A percentile compares a stretch with the other conserved stretches of the same genome.
phyloP scores from a whole-genome alignment of 139 green algal genomes.

The Penium margaritaceum region DNA sequence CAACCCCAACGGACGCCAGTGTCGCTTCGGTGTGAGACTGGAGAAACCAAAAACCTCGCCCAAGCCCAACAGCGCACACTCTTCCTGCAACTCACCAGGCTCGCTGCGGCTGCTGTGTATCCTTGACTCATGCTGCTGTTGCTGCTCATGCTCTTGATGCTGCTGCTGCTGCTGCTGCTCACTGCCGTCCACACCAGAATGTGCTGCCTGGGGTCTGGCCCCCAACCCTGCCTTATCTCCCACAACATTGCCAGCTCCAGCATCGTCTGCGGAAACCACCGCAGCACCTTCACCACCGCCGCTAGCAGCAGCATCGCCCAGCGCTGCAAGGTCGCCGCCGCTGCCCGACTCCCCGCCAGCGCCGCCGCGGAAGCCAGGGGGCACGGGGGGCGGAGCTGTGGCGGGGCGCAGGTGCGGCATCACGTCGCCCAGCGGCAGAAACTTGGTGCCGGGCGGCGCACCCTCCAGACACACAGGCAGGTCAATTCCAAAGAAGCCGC shows the following conservation, averaged over 20 bases:
- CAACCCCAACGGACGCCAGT: too few species aligned
- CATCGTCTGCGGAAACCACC: neutral
- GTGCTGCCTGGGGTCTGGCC: too few species aligned
- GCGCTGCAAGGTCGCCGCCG: neutral
- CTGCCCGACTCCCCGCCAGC: neutral
- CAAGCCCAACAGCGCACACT: too few species aligned
- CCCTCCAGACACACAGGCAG: conserved; percentile 51
- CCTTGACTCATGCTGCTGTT: conserved; percentile 6
- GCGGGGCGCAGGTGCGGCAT: conserved; percentile 43
- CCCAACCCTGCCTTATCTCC: too few species aligned
- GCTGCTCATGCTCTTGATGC: conserved; percentile 13
- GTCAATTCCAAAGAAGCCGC: conserved; percentile 66
- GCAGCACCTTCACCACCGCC: neutral
- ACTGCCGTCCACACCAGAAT: too few species aligned
- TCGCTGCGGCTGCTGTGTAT: too few species aligned
- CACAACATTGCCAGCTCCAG: too few species aligned
- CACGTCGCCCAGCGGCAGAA: conserved; percentile 25
- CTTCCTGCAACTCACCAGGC: too few species aligned
- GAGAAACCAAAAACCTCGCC: too few species aligned
- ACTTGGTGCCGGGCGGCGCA: conserved; percentile 17
- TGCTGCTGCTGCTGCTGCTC: conserved; percentile 23
- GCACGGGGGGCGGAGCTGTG: conserved; percentile 13
- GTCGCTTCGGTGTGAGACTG: too few species aligned
- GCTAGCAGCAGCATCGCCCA: neutral
- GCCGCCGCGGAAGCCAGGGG: conserved; percentile 33